Evolutionary conservation across 2,329 filamentous ascomycete genomes (phyloP).

Genomic region (Aspergillus quadricinctus): DNA sequence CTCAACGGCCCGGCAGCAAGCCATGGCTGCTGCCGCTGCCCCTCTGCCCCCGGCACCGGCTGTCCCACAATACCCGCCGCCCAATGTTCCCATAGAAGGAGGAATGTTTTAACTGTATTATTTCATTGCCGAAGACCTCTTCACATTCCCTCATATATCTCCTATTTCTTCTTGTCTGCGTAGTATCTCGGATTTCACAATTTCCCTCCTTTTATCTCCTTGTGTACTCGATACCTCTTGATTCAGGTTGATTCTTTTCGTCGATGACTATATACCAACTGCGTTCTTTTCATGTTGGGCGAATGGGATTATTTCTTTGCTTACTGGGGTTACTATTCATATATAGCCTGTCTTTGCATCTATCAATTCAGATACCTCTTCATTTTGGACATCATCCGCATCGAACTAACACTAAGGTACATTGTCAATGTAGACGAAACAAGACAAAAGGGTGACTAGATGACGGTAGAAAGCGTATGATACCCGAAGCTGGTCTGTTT

Average conservation of each 20-base stretch:
- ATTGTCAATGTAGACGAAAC: neutral
- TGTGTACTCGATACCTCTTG: slow-evolving; percentile 5
- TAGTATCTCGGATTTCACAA: neutral
- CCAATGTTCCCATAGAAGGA: slow-evolving; percentile 28
- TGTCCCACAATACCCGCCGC: slow-evolving; percentile 30
- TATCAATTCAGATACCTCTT: neutral
- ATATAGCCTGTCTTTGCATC: neutral
- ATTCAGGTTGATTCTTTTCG: slow-evolving; percentile 8
- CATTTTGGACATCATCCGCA: neutral
- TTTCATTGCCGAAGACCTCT: neutral
- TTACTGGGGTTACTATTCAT: neutral
- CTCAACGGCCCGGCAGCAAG: slow-evolving; percentile 40
- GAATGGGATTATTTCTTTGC: slow-evolving; percentile 8
- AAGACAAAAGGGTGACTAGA: neutral
- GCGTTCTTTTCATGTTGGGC: slow-evolving; percentile 13
- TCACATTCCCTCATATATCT: slow-evolving; percentile 1
- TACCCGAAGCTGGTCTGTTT: neutral
- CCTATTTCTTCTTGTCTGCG: neutral
- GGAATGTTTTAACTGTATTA: slow-evolving; percentile 34
- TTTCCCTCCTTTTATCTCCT: slow-evolving; percentile 2
- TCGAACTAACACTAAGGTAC: neutral
- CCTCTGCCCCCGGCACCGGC: slow-evolving; percentile 19
- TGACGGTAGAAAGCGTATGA: neutral
- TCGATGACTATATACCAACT: slow-evolving; percentile 17
- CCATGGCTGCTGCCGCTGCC: slow-evolving; percentile 23